phyloP scores from a whole-genome alignment of 208 protist genomes.

The Phytomonas sp. region DNA sequence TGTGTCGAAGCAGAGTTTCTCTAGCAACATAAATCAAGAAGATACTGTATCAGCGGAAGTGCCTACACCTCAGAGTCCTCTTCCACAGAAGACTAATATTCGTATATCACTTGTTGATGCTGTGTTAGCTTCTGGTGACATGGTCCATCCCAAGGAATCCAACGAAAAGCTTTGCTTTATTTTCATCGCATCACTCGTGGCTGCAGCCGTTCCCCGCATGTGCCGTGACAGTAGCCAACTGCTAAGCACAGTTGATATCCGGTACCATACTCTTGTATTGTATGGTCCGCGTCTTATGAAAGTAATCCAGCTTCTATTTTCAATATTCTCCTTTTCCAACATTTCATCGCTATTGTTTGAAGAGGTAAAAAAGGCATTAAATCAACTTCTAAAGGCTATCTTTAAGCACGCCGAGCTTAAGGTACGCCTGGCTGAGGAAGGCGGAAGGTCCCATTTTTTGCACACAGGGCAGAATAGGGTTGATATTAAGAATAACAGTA shows the following conservation, averaged over 20 bases:
- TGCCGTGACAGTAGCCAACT: slow-evolving; percentile 20
- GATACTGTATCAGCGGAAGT: slow-evolving; percentile 2
- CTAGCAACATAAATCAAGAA: neutral
- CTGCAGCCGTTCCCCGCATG: slow-evolving; percentile 35
- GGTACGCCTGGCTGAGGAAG: neutral
- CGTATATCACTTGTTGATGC: slow-evolving; percentile 54
- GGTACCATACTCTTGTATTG: slow-evolving; percentile 26
- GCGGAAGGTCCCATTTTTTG: neutral
- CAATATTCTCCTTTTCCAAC: slow-evolving; percentile 25
- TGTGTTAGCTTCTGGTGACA: slow-evolving; percentile 29
- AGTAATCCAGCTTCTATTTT: slow-evolving; percentile 43
- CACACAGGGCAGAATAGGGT: neutral
- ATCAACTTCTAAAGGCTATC: slow-evolving; percentile 39
- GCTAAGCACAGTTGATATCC: slow-evolving; percentile 15
- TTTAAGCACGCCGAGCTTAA: slow-evolving; percentile 40
- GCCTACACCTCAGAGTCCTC: slow-evolving; percentile 4
- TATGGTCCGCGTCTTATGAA: slow-evolving; percentile 33
- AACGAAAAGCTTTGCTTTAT: slow-evolving; percentile 52
- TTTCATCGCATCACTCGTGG: slow-evolving; percentile 49
- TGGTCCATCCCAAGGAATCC: slow-evolving; percentile 30
- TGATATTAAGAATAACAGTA: slow-evolving; percentile 4
- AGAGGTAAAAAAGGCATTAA: slow-evolving; percentile 37
- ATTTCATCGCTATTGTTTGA: slow-evolving; percentile 33
- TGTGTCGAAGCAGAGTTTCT: neutral
- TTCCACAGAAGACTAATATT: slow-evolving; percentile 26